Base-by-base conservation (phyloP, 192 early-diverging fungal genomes). In the Podila clonocystis region DNA sequence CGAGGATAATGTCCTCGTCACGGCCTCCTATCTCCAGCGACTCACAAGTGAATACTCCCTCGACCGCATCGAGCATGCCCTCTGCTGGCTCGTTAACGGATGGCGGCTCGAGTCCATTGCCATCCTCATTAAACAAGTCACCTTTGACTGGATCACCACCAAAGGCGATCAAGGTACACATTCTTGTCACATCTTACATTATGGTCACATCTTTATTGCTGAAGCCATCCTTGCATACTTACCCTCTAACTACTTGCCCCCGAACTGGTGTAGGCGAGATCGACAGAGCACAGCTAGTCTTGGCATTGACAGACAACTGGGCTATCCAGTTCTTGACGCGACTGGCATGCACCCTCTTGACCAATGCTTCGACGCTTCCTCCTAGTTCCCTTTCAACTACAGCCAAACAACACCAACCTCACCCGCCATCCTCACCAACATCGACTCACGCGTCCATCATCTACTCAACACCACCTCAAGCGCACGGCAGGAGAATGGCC, bases 41-140 rank as follows among this genome's bases (percentile, higher is more conserved):
- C 92, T 94, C 59, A 91, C 92, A 31, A 91, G 91, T 68, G 91
- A 94, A 75, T 94, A 92, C 66, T 86, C 89, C 36, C 85, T 92
- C 61, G 89, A 88, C 59, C 88, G 92, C 62, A 94, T 92, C 50
- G 89, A 91, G 71, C 92, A 94, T 77, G 91, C 92, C 4, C 82
- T 94, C 17, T 89, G 90, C 67, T 94, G 92, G 92, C 87, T 94
- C 3, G 88, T 94, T 61, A 89, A 89, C 28, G 89, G 88, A 33
- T 94, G 92, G 92, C 83, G 89, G 15, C 86, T 92, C 63, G 91
- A 92, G 74, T 91, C 90, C 29, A 94, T 90, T 52, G 89, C 85
- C 48, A 82, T 89, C 22, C 85, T 94, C 15, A 88, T 94, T n/a
- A 82, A 89, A 48, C 89, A 91, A 70, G 88, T 94, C 49, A 91